phyloP scores from a whole-genome alignment of 2,329 filamentous ascomycete genomes.

The Sporothrix variecibatus region DNA sequence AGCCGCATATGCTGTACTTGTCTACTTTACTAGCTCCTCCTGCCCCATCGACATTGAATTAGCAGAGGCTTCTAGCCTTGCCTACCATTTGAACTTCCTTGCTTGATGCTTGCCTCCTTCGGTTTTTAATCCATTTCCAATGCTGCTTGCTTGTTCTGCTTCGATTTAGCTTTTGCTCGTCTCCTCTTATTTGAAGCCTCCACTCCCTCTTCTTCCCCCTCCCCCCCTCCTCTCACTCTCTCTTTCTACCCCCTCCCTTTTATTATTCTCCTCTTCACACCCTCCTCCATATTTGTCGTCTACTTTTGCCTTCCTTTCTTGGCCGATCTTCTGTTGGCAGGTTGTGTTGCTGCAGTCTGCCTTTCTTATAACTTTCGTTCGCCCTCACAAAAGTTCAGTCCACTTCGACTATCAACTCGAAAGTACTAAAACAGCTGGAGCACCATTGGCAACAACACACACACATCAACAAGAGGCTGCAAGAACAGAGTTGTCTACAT shows the following conservation, averaged over 20 bases:
- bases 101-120: slow-evolving; percentile 6
- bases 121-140: background rate
- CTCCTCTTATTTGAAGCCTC: slow-evolving; percentile 17
- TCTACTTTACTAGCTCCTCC: slow-evolving; percentile 40
- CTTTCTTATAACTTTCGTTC: background rate
- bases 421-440: background rate
- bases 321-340: background rate
- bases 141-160: background rate
- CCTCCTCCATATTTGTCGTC: background rate
- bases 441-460: background rate
- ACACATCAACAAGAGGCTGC: background rate
- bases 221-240: background rate
- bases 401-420: background rate
- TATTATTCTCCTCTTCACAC: background rate
- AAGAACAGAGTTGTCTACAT: too few species aligned
- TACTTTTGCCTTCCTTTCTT: slow-evolving; percentile 1
- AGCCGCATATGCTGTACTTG: slow-evolving; percentile 52
- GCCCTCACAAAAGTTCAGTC: background rate
- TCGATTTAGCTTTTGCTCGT: background rate
- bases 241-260: background rate
- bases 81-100: slow-evolving; percentile 1
- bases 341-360: background rate
- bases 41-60: slow-evolving; percentile 39
- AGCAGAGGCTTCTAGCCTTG: slow-evolving; percentile 33
- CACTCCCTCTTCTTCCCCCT: background rate